Percentiles rank a stretch among this genome's conserved stretches.
These are phyloP conservation scores for Dictyostelium brefeldianum DNA, from an alignment of 78 protist species.

Conservation along the genomic window DNA sequence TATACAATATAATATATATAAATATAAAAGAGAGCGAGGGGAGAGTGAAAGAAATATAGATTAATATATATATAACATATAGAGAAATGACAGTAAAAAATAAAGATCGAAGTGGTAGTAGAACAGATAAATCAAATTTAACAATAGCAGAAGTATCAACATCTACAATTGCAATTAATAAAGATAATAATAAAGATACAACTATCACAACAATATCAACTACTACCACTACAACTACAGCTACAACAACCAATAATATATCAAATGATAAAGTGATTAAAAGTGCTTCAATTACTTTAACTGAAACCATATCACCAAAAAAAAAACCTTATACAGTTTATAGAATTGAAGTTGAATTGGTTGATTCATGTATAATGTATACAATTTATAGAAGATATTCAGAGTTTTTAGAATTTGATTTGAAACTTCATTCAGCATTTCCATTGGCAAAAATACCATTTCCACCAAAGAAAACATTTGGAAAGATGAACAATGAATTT, in stretches of 20 bases:
- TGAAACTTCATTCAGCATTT: slow-evolving; percentile 49
- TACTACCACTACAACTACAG: not conserved
- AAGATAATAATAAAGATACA: not conserved
- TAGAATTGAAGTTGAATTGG: slow-evolving; percentile 38
- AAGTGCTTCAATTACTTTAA: slow-evolving; percentile 72
- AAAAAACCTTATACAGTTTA: slow-evolving; percentile 61
- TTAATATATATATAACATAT: not conserved
- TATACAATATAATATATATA: too few species aligned
- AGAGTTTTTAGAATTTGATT: slow-evolving; percentile 66
- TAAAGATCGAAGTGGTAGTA: not conserved
- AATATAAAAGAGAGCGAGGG: too few species aligned
- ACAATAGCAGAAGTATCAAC: not conserved
- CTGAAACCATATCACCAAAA: slow-evolving; percentile 71
- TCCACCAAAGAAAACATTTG: slow-evolving; percentile 77
- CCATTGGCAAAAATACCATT: slow-evolving; percentile 53
- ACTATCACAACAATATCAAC: not conserved
- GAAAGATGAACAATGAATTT: slow-evolving; percentile 78
- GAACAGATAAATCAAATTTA: not conserved
- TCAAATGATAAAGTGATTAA: slow-evolving; percentile 14
- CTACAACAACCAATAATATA: not conserved
- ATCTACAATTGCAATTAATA: slow-evolving; percentile 1
- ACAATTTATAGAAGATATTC: slow-evolving; percentile 38
- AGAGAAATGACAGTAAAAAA: not conserved
- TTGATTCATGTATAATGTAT: not conserved
- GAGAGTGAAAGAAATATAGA: not conserved